Base-by-base conservation (phyloP, 352 stramenopile species). In the Hyaloperonospora brassicae region DNA sequence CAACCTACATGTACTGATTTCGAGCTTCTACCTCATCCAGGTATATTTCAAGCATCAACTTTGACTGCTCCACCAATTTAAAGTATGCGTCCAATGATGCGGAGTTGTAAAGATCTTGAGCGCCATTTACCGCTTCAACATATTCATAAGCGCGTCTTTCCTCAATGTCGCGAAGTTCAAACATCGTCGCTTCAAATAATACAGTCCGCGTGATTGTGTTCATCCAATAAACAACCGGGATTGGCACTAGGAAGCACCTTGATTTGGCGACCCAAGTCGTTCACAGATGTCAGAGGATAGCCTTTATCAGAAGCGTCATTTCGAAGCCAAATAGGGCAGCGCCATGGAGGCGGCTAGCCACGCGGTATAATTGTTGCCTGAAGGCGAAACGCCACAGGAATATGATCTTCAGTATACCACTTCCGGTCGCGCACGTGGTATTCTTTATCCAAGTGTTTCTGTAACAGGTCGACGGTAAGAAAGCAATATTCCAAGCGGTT, bases 401-500 rank as follows among this genome's bases (percentile, higher is more conserved):
- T 43, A 23, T 58, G 52, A 14, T 58, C 52, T 52, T 66, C 52
- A 14, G 36, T 55, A 25, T 57, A 42, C 52, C 59, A 66, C 11
- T 55, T 47, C 0, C 25, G n/a, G n/a, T 66, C 52, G 2, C 44
- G 12, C 5, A 62, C 39, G 46, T 62, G 48, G 1, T 21, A 22
- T 1, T 56, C 17, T 8, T 24, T 45, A 11, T 22, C 47, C 4
- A 65, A 17, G 22, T 65, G 41, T 9, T 55, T 13, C 9, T 57
- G 41, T 13, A 61, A 9, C 3, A 65, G 41, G 35, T 57, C 27
- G 0, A 53, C 52, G 5, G 48, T 55, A 1, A 65, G 3, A 17
- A 61, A 61, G 22, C 58, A 65, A 17, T 61, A 58, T 10, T 61
- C 47, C 2, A 61, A n/a, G 0, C 58, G 47, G n/a, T 57, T 58